phyloP scores from a whole-genome alignment of 352 stramenopile genomes.

The Phytopythium montanum region DNA sequence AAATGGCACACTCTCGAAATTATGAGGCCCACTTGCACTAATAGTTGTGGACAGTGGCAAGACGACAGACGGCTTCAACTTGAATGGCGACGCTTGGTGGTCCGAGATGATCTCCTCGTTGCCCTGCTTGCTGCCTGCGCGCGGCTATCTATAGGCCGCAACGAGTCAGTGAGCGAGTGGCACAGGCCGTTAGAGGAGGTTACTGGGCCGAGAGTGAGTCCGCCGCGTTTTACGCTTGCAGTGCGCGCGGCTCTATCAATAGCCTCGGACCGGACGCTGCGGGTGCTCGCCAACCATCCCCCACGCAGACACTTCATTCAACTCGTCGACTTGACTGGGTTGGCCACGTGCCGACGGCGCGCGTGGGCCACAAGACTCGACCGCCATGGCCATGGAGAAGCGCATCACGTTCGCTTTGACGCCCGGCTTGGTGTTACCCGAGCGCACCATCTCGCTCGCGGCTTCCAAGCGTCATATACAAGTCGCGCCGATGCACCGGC shows the following conservation, averaged over 20 bases:
- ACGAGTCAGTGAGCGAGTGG: too few relatives aligned
- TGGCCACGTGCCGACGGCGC: not conserved
- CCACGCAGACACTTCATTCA: not conserved
- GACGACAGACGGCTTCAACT: too few relatives aligned
- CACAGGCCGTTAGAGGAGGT: too few relatives aligned
- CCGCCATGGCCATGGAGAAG: not conserved
- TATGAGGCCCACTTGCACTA: not conserved
- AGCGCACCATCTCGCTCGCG: not conserved
- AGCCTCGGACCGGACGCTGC: not conserved
- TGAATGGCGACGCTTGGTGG: too few relatives aligned
- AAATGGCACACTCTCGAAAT: not conserved
- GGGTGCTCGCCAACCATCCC: not conserved
- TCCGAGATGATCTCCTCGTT: too few relatives aligned
- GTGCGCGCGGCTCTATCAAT: not conserved
- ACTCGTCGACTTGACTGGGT: not conserved
- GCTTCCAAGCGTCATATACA: slow-evolving; percentile 29
- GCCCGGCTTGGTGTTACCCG: not conserved
- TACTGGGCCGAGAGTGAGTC: too few relatives aligned
- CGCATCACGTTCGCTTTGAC: slow-evolving; percentile 16
- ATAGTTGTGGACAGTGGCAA: not conserved
- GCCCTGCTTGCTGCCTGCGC: too few relatives aligned
- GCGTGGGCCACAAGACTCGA: not conserved
- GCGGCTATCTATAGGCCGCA: too few relatives aligned
- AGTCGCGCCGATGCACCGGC: slow-evolving; percentile 21
- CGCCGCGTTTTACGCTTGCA: too few relatives aligned